Conservation (phyloP, 164 flowering plant species). For the Hamamelis virginiana region DNA sequence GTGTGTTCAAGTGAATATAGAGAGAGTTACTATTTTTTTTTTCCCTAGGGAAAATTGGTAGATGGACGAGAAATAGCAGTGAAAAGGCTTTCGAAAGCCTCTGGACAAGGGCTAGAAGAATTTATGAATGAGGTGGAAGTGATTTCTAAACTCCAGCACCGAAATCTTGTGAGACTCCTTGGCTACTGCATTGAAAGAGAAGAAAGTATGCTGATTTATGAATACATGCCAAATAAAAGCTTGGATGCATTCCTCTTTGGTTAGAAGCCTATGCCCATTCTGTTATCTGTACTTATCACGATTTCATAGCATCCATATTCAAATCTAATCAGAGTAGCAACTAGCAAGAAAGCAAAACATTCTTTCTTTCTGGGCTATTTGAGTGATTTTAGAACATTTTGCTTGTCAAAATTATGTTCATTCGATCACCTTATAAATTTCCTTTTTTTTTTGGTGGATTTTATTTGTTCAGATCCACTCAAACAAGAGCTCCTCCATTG, state of each 20-base stretch:
- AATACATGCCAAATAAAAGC: conserved; percentile 34
- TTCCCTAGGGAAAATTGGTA: conserved; percentile 29
- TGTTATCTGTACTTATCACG: too few relatives aligned
- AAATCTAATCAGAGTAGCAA: too few relatives aligned
- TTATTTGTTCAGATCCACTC: conserved; percentile 19
- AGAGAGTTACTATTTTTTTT: too few relatives aligned
- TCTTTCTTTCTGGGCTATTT: too few relatives aligned
- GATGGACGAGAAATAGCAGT: conserved; percentile 41
- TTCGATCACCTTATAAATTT: not conserved
- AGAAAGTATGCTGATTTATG: conserved; percentile 32
- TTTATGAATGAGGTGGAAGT: conserved; percentile 44
- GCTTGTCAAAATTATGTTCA: too few relatives aligned
- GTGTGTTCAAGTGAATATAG: too few relatives aligned
- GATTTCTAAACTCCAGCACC: conserved; percentile 42
- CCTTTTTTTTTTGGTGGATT: not conserved
- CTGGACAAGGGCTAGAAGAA: conserved; percentile 44
- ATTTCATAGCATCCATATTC: too few relatives aligned
- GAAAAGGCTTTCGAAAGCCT: conserved; percentile 37
- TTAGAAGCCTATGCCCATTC: conserved; percentile 4
- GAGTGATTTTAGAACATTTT: too few relatives aligned
- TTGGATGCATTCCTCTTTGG: conserved; percentile 30
- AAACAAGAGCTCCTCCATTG: conserved; percentile 23
- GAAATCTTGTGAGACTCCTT: conserved; percentile 43
- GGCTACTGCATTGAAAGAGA: conserved; percentile 41
- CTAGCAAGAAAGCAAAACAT: too few relatives aligned